Base-by-base conservation (phyloP, 164 flowering plant species). In the Sextonia rubra region DNA sequence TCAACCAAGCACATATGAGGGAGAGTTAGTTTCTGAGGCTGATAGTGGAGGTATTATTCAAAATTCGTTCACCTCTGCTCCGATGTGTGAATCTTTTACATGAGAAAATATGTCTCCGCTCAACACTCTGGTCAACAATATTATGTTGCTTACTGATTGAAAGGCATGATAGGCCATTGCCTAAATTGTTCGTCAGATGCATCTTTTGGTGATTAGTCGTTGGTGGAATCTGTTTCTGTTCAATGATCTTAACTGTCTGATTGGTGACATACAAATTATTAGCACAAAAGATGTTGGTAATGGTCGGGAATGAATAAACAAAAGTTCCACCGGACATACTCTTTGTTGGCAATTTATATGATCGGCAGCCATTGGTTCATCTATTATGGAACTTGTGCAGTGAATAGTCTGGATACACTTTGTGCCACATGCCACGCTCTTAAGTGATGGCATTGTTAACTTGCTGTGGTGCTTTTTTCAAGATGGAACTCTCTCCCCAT, bases 1-100 rank as follows among this genome's bases (percentile, higher is more conserved):
- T 76, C 97, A 91, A 80, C 88, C 89, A 3, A 83, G 93, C 68
- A 74, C 87, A 44, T 92, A 93, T 76, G 92, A 91, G 32, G 89
- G 84, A 67, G 88, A 89, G 73, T 82, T 83, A 69, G 77, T 73
- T 22, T 69, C 80, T 25, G 85, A 78, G 68, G 80, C 77, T 70
- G 80, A 68, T 24, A 77, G 64, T 75, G 87, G 82, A 83, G 92
- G 93, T 90, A 82, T 52, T 60, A 15, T 49, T 76, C 32, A 23
- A 17, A 2, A 9, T 49, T 5, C 4, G 11, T 49, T 12, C n/a
- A 23, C 30, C 18, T 69, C 3, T 47, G 12, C 5, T 17, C 11
- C 26, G 12, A n/a, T 7, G 8, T 58, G 17, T 17, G 25, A 25
- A 17, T 24, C 30, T 37, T 37, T 29, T 27, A 29, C 18, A 64